Evolutionary conservation across 2,329 filamentous ascomycete genomes (phyloP), one percentile per base, ranked within the genome.

Genomic region (Metarhizium rileyi): DNA sequence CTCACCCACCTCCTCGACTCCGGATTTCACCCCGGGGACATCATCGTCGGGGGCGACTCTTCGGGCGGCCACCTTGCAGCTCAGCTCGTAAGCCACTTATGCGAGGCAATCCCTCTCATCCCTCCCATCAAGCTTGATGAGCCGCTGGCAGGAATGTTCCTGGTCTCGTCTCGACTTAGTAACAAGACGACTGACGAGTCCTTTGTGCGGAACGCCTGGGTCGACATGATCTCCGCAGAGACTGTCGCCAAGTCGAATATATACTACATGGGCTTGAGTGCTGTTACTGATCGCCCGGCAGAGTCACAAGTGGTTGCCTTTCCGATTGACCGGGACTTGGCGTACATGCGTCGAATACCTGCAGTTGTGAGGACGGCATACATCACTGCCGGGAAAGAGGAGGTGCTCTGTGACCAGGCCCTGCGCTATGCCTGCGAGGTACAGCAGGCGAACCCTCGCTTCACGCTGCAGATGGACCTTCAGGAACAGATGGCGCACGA

Each of bases 41-140:
- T 65, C 7, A 44, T 64, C 8, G 48, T 67, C 10, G 65, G 63
- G 3, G 65, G 64, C 8, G 64, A 67, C 41, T 66, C 63, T 28
- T 63, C 61, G 0, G 64, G 64, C 7, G 65, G 58, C 2, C 65
- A 65, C 43, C 50, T 67, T 26, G 56, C 62, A 5, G 55, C 55
- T 8, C 61, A 64, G 52, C 23, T 67, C 23, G 48, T 67, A 10
- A 46, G 56, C 3, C 63, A 66, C 46, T 28, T 66, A 4, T 27
- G 63, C n/a, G 56, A 63, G 33, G 56, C 62, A 2, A 57, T 61
- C 38, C 57, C 61, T 1, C 40, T n/a, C 0, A 54, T 56, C 1
- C 25, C 42, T 16, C 20, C 42, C 18, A 43, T 63, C 46, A 38
- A 33, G 16, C 47, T 66, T 10, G 8, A 47, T 0, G 55, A 57